Conservation (phyloP, 2,329 filamentous ascomycete species). For the Sarocladiaceae sp. region DNA sequence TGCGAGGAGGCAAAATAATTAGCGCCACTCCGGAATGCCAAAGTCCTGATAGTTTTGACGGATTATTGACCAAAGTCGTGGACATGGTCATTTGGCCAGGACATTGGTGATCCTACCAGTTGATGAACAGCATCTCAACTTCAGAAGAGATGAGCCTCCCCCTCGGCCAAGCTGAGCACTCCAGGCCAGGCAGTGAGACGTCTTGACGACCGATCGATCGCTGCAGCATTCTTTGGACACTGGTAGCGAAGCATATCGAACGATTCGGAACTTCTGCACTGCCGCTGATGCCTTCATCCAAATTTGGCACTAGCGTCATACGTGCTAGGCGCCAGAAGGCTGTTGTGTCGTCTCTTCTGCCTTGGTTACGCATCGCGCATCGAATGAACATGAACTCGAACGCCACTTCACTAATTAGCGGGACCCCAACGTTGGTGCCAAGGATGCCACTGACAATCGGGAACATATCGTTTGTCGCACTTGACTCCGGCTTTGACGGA, state of each 20-base stretch:
- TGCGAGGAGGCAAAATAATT: too few species aligned
- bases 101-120: too few species aligned
- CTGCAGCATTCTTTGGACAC: not conserved
- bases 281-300: not conserved
- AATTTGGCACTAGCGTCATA: not conserved
- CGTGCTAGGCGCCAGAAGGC: not conserved
- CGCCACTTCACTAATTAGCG: not conserved
- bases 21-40: not conserved
- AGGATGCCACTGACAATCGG: slow-evolving; percentile 1
- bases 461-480: not conserved
- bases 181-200: too few species aligned
- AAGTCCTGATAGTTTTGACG: not conserved
- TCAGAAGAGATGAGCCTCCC: too few species aligned
- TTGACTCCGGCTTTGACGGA: not conserved
- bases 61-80: too few species aligned
- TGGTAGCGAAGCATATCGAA: not conserved
- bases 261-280: slow-evolving; percentile 7
- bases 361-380: not conserved
- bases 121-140: too few species aligned
- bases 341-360: not conserved
- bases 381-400: not conserved
- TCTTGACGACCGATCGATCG: slow-evolving; percentile 6
- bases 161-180: too few species aligned
- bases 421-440: not conserved
- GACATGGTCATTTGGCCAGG: too few species aligned